Evolutionary conservation across 305 asterid genomes (phyloP).

Genomic region (Fraxinus latifolia): DNA sequence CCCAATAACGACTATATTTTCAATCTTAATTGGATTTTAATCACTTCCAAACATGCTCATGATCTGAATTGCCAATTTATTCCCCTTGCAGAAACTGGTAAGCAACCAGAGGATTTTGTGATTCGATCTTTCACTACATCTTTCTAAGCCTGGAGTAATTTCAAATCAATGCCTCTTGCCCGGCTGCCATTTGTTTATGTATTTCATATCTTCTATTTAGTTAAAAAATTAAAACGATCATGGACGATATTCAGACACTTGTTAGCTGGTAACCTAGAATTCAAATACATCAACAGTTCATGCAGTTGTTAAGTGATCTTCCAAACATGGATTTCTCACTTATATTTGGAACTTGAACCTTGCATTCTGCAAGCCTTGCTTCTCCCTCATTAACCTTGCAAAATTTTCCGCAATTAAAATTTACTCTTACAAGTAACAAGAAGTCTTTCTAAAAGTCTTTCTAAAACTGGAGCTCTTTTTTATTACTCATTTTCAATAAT

Average conservation of each 20-base stretch:
- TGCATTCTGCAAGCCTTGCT: not conserved
- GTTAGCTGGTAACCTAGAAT: not conserved
- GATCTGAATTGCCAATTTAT: not conserved
- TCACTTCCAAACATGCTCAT: not conserved
- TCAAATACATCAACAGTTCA: not conserved
- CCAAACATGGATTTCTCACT: not conserved
- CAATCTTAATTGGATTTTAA: too few species aligned
- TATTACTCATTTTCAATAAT: not conserved
- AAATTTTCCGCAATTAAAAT: not conserved
- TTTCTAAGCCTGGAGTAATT: not conserved
- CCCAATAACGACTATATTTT: too few species aligned
- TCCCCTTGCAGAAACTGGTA: conserved; percentile 3
- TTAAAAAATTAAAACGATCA: not conserved
- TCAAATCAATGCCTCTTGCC: not conserved
- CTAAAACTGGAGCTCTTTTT: not conserved
- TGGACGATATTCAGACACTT: not conserved
- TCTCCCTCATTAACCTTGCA: not conserved
- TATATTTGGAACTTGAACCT: not conserved
- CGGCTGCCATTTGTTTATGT: not conserved
- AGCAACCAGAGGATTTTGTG: not conserved
- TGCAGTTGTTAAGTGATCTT: not conserved
- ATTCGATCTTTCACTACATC: not conserved
- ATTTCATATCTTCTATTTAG: not conserved
- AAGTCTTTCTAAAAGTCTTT: not conserved
- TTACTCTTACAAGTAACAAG: not conserved